Evolutionary conservation across 225 moss, liverwort and hornwort genomes (phyloP).

Genomic region (Thuidium tamariscinum): DNA sequence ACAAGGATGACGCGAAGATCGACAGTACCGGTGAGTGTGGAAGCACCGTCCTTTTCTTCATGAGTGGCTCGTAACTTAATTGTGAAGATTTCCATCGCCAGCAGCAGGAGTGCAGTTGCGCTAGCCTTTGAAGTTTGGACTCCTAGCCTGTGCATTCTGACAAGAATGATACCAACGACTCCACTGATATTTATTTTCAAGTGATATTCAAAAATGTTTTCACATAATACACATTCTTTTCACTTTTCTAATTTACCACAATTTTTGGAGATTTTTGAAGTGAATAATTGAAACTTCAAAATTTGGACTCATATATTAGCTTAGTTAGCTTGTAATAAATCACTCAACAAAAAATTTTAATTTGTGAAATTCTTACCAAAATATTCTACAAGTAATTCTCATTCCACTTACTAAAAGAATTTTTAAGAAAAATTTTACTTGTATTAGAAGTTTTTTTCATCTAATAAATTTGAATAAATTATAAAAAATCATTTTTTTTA

Average conservation of each 20-base stretch:
- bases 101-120: background rate
- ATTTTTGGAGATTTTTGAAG: background rate
- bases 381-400: background rate
- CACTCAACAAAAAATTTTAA: background rate
- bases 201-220: background rate
- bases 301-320: background rate
- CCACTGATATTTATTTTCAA: background rate
- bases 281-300: background rate
- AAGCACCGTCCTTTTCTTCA: background rate
- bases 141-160: background rate
- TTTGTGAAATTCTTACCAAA: background rate
- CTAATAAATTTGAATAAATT: too few relatives aligned
- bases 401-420: too few relatives aligned
- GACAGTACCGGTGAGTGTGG: background rate
- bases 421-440: background rate
- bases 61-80: too few relatives aligned
- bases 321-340: accelerated
- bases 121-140: background rate
- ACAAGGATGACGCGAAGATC: background rate
- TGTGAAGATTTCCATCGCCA: background rate
- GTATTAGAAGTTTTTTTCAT: too few relatives aligned
- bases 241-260: background rate
- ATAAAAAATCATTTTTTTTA: too few relatives aligned
- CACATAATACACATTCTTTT: background rate
- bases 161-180: background rate